Evolutionary conservation across 2,329 filamentous ascomycete species (phyloP).

Genomic region (Escovopsis weberi): DNA sequence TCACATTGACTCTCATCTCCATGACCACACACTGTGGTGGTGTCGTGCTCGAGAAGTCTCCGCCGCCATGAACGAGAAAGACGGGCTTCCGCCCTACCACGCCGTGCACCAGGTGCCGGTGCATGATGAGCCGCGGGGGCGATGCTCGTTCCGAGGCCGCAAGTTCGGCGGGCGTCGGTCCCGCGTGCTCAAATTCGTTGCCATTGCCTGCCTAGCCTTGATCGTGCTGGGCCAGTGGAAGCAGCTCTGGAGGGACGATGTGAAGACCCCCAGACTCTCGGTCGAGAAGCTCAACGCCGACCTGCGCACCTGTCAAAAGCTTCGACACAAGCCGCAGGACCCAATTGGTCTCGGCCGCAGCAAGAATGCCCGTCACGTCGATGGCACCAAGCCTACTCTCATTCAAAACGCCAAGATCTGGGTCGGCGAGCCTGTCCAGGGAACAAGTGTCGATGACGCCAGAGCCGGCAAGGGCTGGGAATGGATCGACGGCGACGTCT

Average conservation of each 20-base stretch:
- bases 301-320: constrained; percentile 38
- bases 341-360: constrained; percentile 41
- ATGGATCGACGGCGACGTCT: constrained; percentile 47
- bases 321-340: constrained; percentile 39
- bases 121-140: constrained; percentile 4
- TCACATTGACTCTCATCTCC: too few species aligned
- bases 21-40: too few species aligned
- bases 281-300: constrained; percentile 37
- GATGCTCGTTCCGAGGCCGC: constrained; percentile 9
- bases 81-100: constrained; percentile 30
- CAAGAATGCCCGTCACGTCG: constrained; percentile 44
- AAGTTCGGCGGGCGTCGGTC: constrained; percentile 25
- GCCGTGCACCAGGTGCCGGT: constrained; percentile 15
- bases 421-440: constrained; percentile 44
- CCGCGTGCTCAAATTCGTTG: constrained; percentile 27
- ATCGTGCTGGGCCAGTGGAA: constrained; percentile 35
- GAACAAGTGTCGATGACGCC: constrained; percentile 36
- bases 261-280: constrained; percentile 28
- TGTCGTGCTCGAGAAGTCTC: not conserved
- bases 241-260: constrained; percentile 20
- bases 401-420: constrained; percentile 54
- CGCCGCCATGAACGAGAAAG: constrained; percentile 25
- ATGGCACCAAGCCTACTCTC: constrained; percentile 43
- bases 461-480: constrained; percentile 42
- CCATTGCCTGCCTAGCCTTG: constrained; percentile 33